phyloP scores from a whole-genome alignment of 345 rosid genomes.

The Citrus medica region DNA sequence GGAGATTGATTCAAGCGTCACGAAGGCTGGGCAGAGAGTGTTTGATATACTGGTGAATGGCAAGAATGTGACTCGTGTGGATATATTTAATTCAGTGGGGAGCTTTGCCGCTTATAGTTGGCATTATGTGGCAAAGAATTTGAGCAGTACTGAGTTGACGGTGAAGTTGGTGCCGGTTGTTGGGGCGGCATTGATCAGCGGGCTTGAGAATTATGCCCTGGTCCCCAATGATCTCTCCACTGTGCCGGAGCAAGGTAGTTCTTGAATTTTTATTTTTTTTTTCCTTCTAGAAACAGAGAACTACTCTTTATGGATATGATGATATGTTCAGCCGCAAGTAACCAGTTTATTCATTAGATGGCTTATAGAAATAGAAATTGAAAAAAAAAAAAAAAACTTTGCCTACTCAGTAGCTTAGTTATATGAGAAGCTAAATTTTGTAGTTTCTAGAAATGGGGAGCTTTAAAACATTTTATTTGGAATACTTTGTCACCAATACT shows the following conservation, averaged over 20 bases:
- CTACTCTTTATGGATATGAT: background rate
- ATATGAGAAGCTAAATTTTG: background rate
- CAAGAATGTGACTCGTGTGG: constrained; percentile 63
- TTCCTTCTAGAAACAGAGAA: background rate
- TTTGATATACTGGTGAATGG: constrained; percentile 73
- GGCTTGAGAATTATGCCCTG: constrained; percentile 88
- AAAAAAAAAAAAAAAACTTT: background rate
- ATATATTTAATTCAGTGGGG: constrained; percentile 64
- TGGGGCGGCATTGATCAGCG: constrained; percentile 70
- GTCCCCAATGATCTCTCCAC: constrained; percentile 83
- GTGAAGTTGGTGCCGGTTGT: constrained; percentile 55
- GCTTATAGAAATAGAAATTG: background rate
- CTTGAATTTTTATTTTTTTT: background rate
- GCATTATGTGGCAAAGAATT: constrained; percentile 52
- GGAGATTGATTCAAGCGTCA: constrained; percentile 79
- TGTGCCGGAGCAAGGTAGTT: constrained; percentile 72
- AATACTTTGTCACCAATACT: background rate
- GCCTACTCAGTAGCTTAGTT: background rate
- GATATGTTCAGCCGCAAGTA: background rate
- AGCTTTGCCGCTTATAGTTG: constrained; percentile 55
- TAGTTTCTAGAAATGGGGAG: background rate
- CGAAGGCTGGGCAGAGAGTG: constrained; percentile 63
- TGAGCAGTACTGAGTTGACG: constrained; percentile 51
- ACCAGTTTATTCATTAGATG: background rate
- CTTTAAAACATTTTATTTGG: background rate